Evolutionary conservation across 306 rosid genomes (phyloP).

Genomic region (Vigna radiata): DNA sequence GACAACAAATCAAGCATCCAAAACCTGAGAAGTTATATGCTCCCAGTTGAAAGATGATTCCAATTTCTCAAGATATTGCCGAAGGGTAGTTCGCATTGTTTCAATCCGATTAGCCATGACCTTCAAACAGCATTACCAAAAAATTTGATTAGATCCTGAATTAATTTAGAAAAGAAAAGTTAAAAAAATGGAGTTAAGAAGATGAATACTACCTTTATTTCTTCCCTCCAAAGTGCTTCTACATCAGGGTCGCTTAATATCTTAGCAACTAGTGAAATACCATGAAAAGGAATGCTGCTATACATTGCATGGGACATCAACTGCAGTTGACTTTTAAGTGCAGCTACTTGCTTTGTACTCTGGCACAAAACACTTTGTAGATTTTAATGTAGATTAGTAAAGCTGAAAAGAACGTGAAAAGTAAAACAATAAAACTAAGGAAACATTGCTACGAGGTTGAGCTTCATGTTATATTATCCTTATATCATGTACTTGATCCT

Average conservation of each 20-base stretch:
- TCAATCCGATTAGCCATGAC: constrained; percentile 79
- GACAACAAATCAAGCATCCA: neutral
- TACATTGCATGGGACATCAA: constrained; percentile 81
- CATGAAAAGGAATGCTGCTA: constrained; percentile 80
- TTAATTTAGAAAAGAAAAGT: constrained; percentile 12
- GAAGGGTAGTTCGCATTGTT: constrained; percentile 64
- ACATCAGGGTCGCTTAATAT: constrained; percentile 68
- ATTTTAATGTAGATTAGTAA: constrained; percentile 14
- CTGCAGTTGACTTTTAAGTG: constrained; percentile 84
- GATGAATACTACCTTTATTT: constrained; percentile 61
- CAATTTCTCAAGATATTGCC: constrained; percentile 64
- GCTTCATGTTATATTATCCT: constrained; percentile 14
- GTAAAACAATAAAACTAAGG: constrained; percentile 4
- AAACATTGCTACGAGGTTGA: constrained; percentile 8
- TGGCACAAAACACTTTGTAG: constrained; percentile 57
- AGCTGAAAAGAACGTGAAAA: constrained; percentile 12
- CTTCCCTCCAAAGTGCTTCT: constrained; percentile 72
- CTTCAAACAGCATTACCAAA: constrained; percentile 48
- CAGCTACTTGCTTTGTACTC: constrained; percentile 68
- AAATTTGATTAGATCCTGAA: neutral
- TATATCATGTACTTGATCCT: constrained; percentile 17
- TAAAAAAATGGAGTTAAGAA: neutral
- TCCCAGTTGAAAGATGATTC: constrained; percentile 75
- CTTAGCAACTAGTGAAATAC: constrained; percentile 61
- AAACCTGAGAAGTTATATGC: constrained; percentile 78